Base-by-base conservation (phyloP, 768 basidiomycete species). In the Butyriboletus loyo region DNA sequence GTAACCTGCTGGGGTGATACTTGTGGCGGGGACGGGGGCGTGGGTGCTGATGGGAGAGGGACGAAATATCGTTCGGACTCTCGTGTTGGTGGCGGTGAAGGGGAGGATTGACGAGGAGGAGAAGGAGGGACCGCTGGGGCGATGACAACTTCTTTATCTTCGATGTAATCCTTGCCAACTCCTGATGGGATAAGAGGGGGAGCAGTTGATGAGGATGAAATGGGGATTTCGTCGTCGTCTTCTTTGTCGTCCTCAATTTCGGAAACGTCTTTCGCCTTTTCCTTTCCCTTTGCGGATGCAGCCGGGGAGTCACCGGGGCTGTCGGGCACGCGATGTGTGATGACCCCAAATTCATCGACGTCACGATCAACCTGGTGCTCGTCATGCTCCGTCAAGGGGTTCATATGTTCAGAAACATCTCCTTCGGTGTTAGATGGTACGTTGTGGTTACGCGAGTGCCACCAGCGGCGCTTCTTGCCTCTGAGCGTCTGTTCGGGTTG, bases 231-330 rank as follows among this genome's bases (percentile, higher is more conserved):
- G 38, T 44, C 36, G 38, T 56, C 31, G 24, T 41, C 41, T n/a
- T 49, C 38, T 19, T 39, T 21, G 34, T 36, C 48, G 47, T 53
- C 54, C 36, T 55, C 52, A 10, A 48, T 14, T 45, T 50, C 47
- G 22, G 36, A 7, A 31, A 47, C 24, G 19, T 66, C 70, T 19
- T 49, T 59, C 54, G 60, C 68, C 58, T 71, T 73, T 53, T 69
- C 72, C 54, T 75, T 73, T 51, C 72, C 73, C 59, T 75, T 75
- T 30, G 56, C 47, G 49, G 56, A 56, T 28, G 54, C 30, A 49
- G 46, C 49, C 48, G 57, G 56, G 27, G 65, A 62, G 56, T 67
- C 54, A 56, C 24, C 52, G 62, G 62, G 65, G 51, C 57, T 57
- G 54, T 65, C 65, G 62, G 64, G 53, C 64, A 66, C 58, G 60